These are phyloP conservation scores for Senna siamea DNA, from an alignment of 306 rosid species.

Conservation along the genomic window DNA sequence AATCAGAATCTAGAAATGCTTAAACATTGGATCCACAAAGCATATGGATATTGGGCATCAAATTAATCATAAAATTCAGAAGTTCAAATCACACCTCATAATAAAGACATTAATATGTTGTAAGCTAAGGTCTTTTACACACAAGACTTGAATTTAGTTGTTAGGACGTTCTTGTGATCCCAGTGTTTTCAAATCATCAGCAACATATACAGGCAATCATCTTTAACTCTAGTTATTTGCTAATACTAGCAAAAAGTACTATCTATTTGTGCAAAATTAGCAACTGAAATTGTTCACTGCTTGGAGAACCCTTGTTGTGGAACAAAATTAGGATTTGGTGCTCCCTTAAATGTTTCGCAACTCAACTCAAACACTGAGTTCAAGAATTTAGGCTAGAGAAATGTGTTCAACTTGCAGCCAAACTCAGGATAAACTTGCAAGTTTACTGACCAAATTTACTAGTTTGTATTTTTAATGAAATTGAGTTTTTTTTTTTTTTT, in stretches of 20 bases:
- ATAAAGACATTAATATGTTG: background rate
- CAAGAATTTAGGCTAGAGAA: too few relatives aligned
- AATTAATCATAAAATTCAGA: constrained; percentile 9
- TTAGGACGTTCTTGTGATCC: background rate
- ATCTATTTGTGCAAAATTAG: constrained; percentile 16
- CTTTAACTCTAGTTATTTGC: background rate
- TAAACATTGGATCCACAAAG: constrained; percentile 1
- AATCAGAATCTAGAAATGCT: background rate
- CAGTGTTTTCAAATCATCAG: constrained; percentile 11
- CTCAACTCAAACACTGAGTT: too few relatives aligned
- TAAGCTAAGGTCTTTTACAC: background rate
- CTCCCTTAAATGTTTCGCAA: too few relatives aligned
- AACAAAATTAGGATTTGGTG: too few relatives aligned
- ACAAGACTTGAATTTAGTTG: background rate
- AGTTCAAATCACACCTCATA: constrained; percentile 8
- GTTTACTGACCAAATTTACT: background rate
- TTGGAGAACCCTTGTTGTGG: constrained; percentile 32
- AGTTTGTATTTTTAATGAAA: background rate
- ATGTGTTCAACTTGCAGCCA: too few relatives aligned
- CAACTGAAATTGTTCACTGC: background rate
- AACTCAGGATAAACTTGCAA: background rate
- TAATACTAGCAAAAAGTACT: background rate
- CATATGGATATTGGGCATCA: constrained; percentile 12
- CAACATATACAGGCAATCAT: constrained; percentile 18
- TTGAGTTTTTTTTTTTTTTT: background rate